A percentile compares a stretch with the other conserved stretches of the same genome.
Evolutionary conservation across 1,139 yeast genomes (phyloP).

Genomic region (Hanseniaspora sp.): DNA sequence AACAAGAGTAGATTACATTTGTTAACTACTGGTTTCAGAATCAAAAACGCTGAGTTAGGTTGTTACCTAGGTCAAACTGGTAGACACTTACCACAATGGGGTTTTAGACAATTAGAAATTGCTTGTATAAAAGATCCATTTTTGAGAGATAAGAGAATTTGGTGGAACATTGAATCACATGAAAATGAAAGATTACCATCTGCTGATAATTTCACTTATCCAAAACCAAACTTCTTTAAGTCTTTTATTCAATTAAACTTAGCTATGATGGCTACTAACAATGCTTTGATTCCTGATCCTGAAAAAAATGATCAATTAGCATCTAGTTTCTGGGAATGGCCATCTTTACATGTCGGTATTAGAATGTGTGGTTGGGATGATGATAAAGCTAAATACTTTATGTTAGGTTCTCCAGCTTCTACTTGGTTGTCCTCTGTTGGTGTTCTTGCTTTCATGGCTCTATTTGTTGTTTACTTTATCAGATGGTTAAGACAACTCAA

Average conservation of each 20-base stretch:
- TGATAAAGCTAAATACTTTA: constrained; percentile 67
- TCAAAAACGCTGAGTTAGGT: constrained; percentile 52
- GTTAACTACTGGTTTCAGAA: constrained; percentile 72
- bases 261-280: constrained; percentile 98
- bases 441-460: constrained; percentile 47
- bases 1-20: constrained; percentile 65
- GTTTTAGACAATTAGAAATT: constrained; percentile 95
- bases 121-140: constrained; percentile 70
- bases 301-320: constrained; percentile 90
- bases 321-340: constrained; percentile 97
- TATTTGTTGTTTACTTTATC: constrained; percentile 49
- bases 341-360: constrained; percentile 78
- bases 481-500: constrained; percentile 90
- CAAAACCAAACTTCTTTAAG: constrained; percentile 71
- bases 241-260: constrained; percentile 87
- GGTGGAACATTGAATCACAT: constrained; percentile 96
- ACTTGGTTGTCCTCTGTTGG: constrained; percentile 85
- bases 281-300: constrained; percentile 83
- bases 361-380: constrained; percentile 94
- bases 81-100: constrained; percentile 82
- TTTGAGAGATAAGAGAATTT: constrained; percentile 79
- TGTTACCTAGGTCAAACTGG: constrained; percentile 88
- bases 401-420: constrained; percentile 87
- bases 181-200: constrained; percentile 62
- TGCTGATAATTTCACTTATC: constrained; percentile 60